Conservation (phyloP, 768 basidiomycete genomes). For the Agaricus bisporus region DNA sequence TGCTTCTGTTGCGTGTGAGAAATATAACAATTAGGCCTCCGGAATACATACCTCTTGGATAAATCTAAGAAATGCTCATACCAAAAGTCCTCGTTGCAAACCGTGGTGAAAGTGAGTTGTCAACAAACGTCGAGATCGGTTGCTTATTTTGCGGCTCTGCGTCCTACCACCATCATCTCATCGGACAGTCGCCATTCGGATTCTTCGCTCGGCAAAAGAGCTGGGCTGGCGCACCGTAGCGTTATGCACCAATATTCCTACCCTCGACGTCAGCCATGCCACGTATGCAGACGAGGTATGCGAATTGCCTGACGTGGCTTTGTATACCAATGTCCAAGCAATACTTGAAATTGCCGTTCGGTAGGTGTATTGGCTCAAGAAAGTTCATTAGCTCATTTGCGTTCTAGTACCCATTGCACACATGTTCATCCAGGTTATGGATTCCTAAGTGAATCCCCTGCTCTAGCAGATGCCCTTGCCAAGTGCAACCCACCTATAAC, state of each 20-base stretch:
- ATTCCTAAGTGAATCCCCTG: constrained; percentile 83
- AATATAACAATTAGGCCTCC: background rate
- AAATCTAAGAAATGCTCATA: constrained; percentile 16
- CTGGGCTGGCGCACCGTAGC: constrained; percentile 86
- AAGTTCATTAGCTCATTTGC: background rate
- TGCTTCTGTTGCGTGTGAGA: background rate
- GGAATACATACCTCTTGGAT: background rate
- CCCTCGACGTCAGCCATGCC: constrained; percentile 67
- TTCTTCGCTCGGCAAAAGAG: constrained; percentile 81
- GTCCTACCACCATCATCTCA: constrained; percentile 12
- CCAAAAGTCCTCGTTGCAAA: constrained; percentile 75
- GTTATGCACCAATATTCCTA: constrained; percentile 67
- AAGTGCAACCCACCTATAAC: constrained; percentile 53
- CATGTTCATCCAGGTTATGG: constrained; percentile 61
- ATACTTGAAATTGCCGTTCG: constrained; percentile 24
- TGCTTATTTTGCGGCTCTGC: background rate
- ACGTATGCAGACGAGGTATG: constrained; percentile 81
- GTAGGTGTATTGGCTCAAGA: constrained; percentile 12
- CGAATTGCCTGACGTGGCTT: constrained; percentile 73
- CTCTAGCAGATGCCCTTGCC: constrained; percentile 74
- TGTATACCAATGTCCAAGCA: constrained; percentile 24
- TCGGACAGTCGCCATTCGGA: constrained; percentile 72
- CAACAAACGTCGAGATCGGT: constrained; percentile 18
- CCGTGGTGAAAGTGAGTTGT: constrained; percentile 55
- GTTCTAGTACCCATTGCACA: constrained; percentile 24